Evolutionary conservation across 2,329 filamentous ascomycete species (phyloP).

Genomic region (Ophiostoma novo-ulmi): DNA sequence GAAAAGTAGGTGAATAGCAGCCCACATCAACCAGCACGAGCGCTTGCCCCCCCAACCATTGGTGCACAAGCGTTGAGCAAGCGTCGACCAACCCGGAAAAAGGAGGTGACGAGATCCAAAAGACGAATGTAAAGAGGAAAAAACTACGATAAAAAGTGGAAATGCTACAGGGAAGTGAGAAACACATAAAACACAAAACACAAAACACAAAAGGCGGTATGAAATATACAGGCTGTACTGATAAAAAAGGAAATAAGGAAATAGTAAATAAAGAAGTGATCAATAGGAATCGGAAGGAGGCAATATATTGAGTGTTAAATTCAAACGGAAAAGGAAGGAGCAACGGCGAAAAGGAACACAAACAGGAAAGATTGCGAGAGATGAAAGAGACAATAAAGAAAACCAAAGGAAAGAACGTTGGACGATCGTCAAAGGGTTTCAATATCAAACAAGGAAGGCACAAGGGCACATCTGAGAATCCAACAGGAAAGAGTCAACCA

Average conservation of each 20-base stretch:
- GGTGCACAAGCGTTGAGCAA: too few species aligned
- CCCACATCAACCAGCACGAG: neutral
- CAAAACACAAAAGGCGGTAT: conserved; percentile 13
- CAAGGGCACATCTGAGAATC: neutral
- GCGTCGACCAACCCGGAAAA: neutral
- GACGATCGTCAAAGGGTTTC: neutral
- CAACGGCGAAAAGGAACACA: neutral
- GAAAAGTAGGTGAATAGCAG: conserved; percentile 12
- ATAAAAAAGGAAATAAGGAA: neutral
- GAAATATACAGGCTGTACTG: conserved; percentile 8
- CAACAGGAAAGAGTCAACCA: neutral
- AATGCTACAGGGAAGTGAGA: conserved; percentile 14
- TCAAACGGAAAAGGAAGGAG: neutral
- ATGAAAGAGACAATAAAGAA: too few species aligned
- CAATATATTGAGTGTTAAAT: neutral
- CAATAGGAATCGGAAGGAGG: neutral
- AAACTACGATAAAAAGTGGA: conserved; percentile 13
- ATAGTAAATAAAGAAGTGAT: neutral
- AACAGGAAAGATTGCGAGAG: neutral
- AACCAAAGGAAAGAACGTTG: conserved; percentile 7
- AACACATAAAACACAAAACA: neutral
- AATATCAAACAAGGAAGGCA: conserved; percentile 7
- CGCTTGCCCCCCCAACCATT: neutral
- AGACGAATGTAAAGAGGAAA: neutral
- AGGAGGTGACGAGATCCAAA: neutral